A percentile compares a stretch with the other conserved stretches of the same genome.
phyloP scores from a whole-genome alignment of 225 moss, liverwort and hornwort species.

The Asterella californica region DNA sequence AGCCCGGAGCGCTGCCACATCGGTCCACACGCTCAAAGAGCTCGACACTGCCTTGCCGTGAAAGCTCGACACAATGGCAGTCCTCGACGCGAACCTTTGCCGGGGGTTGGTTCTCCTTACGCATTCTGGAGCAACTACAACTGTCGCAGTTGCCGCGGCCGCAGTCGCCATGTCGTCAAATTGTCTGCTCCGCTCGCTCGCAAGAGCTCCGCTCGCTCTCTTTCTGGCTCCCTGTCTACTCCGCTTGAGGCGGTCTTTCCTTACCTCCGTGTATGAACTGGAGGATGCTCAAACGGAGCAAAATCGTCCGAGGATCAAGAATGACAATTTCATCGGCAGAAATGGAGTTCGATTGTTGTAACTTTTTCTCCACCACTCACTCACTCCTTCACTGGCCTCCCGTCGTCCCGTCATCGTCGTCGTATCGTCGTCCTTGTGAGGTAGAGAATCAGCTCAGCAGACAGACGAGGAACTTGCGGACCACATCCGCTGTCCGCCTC shows the following conservation, averaged over 20 bases:
- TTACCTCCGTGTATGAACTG: not conserved
- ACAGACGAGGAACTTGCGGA: conserved; percentile 17
- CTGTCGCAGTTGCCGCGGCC: not conserved
- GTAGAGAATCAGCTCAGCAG: conserved; percentile 7
- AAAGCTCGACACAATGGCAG: conserved; percentile 30
- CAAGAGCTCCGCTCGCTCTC: not conserved
- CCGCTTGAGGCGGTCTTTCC: not conserved
- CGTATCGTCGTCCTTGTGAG: not conserved
- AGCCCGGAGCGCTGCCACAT: conserved; percentile 15
- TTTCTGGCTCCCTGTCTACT: no score
- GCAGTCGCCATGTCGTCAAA: conserved; percentile 38
- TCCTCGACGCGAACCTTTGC: not conserved
- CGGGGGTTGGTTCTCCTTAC: not conserved
- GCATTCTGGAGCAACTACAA: conserved; percentile 10
- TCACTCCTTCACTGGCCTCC: not conserved
- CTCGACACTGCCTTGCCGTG: conserved; percentile 46
- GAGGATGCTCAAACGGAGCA: not conserved
- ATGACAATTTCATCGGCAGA: conserved; percentile 17
- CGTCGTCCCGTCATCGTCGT: not conserved
- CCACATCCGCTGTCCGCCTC: conserved; percentile 14
- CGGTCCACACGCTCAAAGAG: conserved; percentile 35
- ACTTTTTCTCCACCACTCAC: not conserved
- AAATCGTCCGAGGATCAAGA: not conserved
- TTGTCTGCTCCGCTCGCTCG: conserved; percentile 3
- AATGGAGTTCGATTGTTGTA: conserved; percentile 23